phyloP scores from a whole-genome alignment of 441 rosid species.

The Gossypium armourianum region DNA sequence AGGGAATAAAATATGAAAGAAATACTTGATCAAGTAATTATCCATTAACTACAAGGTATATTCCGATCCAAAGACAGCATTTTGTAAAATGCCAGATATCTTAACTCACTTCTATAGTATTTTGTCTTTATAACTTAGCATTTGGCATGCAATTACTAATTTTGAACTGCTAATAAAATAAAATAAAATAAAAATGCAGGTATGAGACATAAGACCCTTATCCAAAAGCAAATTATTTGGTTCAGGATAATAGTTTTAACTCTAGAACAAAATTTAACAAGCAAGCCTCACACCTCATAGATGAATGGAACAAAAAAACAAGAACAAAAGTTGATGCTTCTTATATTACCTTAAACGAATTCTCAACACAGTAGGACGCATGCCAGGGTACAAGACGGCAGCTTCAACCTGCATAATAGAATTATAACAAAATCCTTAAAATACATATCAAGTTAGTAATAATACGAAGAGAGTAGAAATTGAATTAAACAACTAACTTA shows the following conservation, averaged over 20 bases:
- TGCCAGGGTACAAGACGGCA: constrained; percentile 67
- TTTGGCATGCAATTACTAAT: not conserved
- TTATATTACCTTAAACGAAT: constrained; percentile 57
- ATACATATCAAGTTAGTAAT: not conserved
- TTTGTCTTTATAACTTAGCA: not conserved
- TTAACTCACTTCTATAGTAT: not conserved
- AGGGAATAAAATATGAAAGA: not conserved
- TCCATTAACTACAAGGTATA: not conserved
- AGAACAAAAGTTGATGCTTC: not conserved
- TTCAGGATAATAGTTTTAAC: not conserved
- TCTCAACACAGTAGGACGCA: constrained; percentile 63
- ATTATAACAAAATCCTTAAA: not conserved
- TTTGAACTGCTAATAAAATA: not conserved
- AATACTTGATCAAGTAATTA: not conserved
- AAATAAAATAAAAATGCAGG: not conserved
- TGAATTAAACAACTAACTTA: not conserved
- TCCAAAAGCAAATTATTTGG: not conserved
- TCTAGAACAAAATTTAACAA: not conserved
- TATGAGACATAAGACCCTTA: not conserved
- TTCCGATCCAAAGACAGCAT: not conserved
- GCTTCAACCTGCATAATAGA: constrained; percentile 59
- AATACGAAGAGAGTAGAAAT: not conserved
- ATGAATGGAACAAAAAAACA: not conserved
- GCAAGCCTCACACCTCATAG: not conserved
- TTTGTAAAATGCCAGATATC: constrained; percentile 1